A percentile compares a stretch with the other conserved stretches of the same genome.
These are phyloP conservation scores for Forsythia viridissima DNA, from an alignment of 257 asterid species.

Conservation along the genomic window DNA sequence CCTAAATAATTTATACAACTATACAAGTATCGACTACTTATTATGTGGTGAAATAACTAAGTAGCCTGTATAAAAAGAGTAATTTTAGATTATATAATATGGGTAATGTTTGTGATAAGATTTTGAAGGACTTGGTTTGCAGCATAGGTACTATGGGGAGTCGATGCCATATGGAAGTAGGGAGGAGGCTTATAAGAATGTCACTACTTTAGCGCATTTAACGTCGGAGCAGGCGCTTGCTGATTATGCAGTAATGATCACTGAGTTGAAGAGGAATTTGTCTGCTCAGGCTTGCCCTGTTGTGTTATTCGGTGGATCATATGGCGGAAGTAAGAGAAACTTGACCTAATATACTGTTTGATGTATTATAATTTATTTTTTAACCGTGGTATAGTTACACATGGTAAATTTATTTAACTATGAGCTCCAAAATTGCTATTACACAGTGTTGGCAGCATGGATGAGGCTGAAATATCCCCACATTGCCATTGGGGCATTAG, in stretches of 20 bases:
- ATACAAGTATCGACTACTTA: neutral
- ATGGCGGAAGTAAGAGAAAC: constrained; percentile 85
- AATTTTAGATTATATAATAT: neutral
- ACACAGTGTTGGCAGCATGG: constrained; percentile 96
- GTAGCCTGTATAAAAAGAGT: neutral
- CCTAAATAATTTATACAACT: neutral
- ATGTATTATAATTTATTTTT: neutral
- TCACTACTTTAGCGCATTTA: constrained; percentile 62
- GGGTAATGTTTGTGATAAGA: neutral
- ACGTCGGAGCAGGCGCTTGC: constrained; percentile 95
- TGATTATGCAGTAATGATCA: constrained; percentile 80
- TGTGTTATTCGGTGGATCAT: constrained; percentile 93
- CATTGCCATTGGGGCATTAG: constrained; percentile 87
- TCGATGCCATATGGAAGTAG: constrained; percentile 80
- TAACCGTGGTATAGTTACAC: neutral
- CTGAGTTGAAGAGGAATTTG: constrained; percentile 71
- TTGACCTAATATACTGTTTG: neutral
- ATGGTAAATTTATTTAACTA: neutral
- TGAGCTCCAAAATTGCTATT: constrained; percentile 11
- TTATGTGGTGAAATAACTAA: neutral
- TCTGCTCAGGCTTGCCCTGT: constrained; percentile 85
- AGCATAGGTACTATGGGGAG: constrained; percentile 95
- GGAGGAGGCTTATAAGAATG: constrained; percentile 76
- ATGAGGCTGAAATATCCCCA: constrained; percentile 97
- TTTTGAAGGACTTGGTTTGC: constrained; percentile 35